phyloP scores from a whole-genome alignment of 2,329 filamentous ascomycete species.

The Fusarium agapanthi region DNA sequence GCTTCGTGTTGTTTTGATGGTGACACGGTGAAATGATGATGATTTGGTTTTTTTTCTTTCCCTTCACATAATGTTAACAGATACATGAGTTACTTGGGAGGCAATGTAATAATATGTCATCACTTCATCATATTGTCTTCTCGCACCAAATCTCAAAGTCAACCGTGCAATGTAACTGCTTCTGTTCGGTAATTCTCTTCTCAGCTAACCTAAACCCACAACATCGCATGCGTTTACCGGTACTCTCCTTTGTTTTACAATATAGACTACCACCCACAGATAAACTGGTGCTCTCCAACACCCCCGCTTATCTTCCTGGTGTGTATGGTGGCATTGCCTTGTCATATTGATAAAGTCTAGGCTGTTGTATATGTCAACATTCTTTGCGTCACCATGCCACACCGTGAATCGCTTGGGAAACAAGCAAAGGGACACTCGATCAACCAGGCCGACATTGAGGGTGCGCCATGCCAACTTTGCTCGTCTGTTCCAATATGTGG shows the following conservation, averaged over 20 bases:
- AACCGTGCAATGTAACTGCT: not conserved
- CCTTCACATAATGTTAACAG: not conserved
- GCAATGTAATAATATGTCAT: not conserved
- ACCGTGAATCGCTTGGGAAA: not conserved
- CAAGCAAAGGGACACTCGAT: not conserved
- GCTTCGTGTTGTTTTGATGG: not conserved
- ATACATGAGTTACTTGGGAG: not conserved
- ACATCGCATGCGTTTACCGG: not conserved
- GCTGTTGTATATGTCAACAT: not conserved
- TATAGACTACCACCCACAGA: not conserved
- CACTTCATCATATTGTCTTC: conserved; percentile 3
- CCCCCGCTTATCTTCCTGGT: not conserved
- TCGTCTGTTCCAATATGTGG: not conserved
- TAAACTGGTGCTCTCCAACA: not conserved
- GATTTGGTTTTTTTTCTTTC: not conserved
- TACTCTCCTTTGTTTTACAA: not conserved
- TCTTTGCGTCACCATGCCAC: not conserved
- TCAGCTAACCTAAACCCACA: not conserved
- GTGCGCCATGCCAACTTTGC: not conserved
- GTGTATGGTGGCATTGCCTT: not conserved
- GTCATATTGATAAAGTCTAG: not conserved
- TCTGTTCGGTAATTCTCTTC: not conserved
- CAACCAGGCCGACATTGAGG: not conserved
- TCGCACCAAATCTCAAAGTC: not conserved
- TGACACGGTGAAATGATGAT: not conserved